Conservation (phyloP, 176 grass and related monocot species). For the Oropetium thomaeum region DNA sequence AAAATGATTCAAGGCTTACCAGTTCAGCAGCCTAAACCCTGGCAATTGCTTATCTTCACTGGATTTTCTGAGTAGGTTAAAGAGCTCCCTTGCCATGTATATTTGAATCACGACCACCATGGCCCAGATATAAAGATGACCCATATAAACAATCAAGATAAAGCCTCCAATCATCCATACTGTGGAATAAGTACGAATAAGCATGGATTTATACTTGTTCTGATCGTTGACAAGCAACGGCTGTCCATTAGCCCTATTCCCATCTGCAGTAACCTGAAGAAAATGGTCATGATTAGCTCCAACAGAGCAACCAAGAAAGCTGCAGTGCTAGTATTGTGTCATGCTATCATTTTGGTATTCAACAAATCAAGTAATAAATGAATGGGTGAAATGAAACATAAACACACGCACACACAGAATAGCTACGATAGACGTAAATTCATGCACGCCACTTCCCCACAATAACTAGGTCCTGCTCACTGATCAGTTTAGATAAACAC, state of each 20-base stretch:
- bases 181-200: conserved; percentile 94
- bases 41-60: conserved; percentile 92
- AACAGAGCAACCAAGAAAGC: conserved; percentile 1
- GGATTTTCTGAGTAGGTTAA: conserved; percentile 83
- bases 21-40: conserved; percentile 94
- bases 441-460: not conserved
- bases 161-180: conserved; percentile 96
- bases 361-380: not conserved
- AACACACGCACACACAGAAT: not conserved
- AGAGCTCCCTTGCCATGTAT: conserved; percentile 94
- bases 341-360: conserved; percentile 1
- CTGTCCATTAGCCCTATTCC: conserved; percentile 63
- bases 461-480: not conserved
- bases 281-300: not conserved
- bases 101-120: conserved; percentile 99
- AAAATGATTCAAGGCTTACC: conserved; percentile 40
- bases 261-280: conserved; percentile 63
- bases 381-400: not conserved
- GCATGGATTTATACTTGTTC: conserved; percentile 96
- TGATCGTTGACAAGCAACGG: conserved; percentile 86
- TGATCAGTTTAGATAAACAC: not conserved
- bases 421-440: not conserved
- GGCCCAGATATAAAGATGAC: conserved; percentile 97
- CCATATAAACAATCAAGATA: conserved; percentile 74
- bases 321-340: not conserved